These are phyloP conservation scores for Atkinsonella texensis DNA, from an alignment of 2,329 filamentous ascomycete species.

Conservation along the genomic window DNA sequence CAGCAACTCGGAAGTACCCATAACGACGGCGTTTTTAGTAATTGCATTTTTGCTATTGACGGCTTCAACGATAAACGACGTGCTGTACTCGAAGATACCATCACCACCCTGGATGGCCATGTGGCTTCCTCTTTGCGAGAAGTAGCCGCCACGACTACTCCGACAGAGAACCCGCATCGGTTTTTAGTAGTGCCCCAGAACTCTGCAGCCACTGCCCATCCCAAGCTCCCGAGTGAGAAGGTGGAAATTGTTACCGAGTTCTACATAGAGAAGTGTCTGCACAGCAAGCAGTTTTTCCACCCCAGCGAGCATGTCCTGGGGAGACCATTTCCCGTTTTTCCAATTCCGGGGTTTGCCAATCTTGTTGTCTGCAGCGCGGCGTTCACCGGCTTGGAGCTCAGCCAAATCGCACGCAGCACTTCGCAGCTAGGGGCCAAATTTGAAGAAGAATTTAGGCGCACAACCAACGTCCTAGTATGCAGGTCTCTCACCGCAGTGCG, in stretches of 20 bases:
- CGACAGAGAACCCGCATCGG: constrained; percentile 23
- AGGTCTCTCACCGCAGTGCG: constrained; percentile 44
- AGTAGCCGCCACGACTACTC: constrained; percentile 18
- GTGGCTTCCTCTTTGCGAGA: constrained; percentile 31
- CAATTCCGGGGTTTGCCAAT: constrained; percentile 55
- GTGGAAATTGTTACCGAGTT: constrained; percentile 66
- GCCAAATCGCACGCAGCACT: constrained; percentile 71
- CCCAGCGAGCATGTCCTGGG: constrained; percentile 62
- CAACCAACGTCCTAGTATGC: constrained; percentile 69
- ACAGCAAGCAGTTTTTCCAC: constrained; percentile 58
- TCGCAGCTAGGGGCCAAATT: constrained; percentile 69
- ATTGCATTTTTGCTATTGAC: constrained; percentile 46
- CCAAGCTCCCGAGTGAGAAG: constrained; percentile 21
- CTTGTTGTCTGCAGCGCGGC: constrained; percentile 69
- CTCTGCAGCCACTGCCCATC: constrained; percentile 34
- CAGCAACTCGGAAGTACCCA: neutral
- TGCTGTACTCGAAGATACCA: constrained; percentile 33
- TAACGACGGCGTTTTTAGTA: constrained; percentile 35
- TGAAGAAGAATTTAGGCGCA: constrained; percentile 60
- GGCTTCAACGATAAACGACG: constrained; percentile 45
- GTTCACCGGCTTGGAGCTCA: constrained; percentile 71
- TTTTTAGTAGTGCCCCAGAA: constrained; percentile 45
- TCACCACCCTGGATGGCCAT: constrained; percentile 35
- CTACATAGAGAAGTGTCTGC: constrained; percentile 83
- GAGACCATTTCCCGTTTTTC: constrained; percentile 61